phyloP scores from a whole-genome alignment of 129 eudicot genomes.

The Ambrosia artemisiifolia region DNA sequence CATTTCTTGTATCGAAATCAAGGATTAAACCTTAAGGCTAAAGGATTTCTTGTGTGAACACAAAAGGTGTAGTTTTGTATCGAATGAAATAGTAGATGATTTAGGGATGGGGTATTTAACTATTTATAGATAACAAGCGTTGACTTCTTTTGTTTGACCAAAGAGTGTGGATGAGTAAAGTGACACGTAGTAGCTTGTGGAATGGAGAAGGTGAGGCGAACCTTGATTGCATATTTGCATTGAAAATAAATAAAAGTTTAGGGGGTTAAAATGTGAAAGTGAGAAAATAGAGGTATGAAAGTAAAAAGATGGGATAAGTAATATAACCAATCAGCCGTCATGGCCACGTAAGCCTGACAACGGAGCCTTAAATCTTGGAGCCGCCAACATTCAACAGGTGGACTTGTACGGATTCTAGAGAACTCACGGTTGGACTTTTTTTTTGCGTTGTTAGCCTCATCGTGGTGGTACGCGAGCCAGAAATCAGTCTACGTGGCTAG shows the following conservation, averaged over 20 bases:
- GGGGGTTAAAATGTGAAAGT: constrained; percentile 30
- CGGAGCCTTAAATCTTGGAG: background rate
- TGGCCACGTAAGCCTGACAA: constrained; percentile 42
- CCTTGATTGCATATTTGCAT: constrained; percentile 8
- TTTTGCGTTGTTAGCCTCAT: too few relatives aligned
- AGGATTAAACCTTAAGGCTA: background rate
- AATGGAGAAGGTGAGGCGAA: constrained; percentile 18
- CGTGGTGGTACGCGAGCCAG: too few relatives aligned
- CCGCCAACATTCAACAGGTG: constrained; percentile 21
- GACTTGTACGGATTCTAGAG: constrained; percentile 39
- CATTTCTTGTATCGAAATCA: constrained; percentile 6
- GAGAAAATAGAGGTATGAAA: constrained; percentile 12
- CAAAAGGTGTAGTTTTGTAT: constrained; percentile 10
- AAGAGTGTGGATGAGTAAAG: constrained; percentile 30
- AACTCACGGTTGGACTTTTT: background rate
- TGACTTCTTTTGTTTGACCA: constrained; percentile 43
- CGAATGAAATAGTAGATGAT: constrained; percentile 12
- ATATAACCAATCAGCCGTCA: constrained; percentile 34
- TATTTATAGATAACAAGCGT: constrained; percentile 32
- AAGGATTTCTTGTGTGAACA: background rate
- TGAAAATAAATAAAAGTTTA: background rate
- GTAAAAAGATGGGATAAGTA: background rate
- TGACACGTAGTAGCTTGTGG: constrained; percentile 40
- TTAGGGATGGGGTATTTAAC: background rate
- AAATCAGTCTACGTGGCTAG: too few relatives aligned